phyloP scores from a whole-genome alignment of 2,329 filamentous ascomycete species.

The Exophiala oligosperma region DNA sequence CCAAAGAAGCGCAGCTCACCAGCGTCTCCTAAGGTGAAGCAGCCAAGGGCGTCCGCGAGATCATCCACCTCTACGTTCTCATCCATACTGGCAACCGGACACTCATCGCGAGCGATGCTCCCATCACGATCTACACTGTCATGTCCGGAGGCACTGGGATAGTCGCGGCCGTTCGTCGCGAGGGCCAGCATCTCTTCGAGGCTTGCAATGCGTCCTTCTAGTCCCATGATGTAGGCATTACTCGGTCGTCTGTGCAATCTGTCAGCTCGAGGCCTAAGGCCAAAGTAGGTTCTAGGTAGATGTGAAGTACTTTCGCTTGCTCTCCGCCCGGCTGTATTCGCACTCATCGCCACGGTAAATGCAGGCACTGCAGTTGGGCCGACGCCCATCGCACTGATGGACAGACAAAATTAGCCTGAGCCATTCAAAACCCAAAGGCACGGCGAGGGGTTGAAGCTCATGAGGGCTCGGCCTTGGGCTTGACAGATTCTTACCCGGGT shows the following conservation, averaged over 20 bases:
- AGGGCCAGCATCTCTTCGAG: not conserved
- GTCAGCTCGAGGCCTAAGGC: no score
- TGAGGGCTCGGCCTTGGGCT: not conserved
- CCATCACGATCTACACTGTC: not conserved
- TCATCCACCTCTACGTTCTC: not conserved
- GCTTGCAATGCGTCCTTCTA: conserved; percentile 2
- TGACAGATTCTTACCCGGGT: not conserved
- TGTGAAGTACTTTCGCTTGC: not conserved
- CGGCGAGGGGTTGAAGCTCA: not conserved
- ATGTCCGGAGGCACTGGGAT: not conserved
- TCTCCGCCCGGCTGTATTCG: conserved; percentile 1
- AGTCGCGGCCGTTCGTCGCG: not conserved
- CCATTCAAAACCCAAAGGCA: not conserved
- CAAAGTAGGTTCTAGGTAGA: not conserved
- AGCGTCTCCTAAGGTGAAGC: no score
- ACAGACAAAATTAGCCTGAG: not conserved
- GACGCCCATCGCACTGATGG: not conserved
- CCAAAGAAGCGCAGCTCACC: no score
- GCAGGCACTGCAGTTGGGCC: not conserved
- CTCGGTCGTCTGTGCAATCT: not conserved
- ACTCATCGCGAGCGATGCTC: not conserved
- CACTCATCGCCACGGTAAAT: not conserved
- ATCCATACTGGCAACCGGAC: no score
- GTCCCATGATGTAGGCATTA: conserved; percentile 2
- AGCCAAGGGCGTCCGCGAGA: not conserved